Evolutionary conservation across 495 filamentous ascomycete genomes (phyloP).

Genomic region (Xylaria scruposa): DNA sequence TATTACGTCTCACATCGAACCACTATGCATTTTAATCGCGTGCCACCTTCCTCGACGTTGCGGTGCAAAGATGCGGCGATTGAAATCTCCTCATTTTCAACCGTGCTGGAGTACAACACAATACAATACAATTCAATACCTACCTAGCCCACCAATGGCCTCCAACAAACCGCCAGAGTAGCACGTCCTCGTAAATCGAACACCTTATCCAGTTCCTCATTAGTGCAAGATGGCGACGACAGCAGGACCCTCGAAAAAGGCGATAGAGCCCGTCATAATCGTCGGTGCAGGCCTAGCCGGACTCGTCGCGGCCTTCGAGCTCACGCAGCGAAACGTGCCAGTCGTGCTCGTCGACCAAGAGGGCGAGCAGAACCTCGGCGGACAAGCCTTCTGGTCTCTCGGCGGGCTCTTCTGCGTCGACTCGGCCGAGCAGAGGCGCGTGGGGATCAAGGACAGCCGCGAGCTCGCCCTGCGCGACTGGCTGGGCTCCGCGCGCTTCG

Average conservation of each 20-base stretch:
- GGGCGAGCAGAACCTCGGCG: constrained; percentile 52
- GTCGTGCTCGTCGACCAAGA: constrained; percentile 58
- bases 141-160: background rate
- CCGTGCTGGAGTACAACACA: background rate
- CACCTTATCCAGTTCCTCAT: background rate
- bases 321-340: constrained; percentile 49
- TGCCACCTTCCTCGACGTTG: background rate
- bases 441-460: constrained; percentile 58
- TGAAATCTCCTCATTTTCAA: background rate
- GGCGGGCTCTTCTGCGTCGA: constrained; percentile 60
- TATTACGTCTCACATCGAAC: constrained; percentile 20
- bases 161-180: background rate
- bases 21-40: background rate
- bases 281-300: constrained; percentile 59
- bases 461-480: constrained; percentile 58
- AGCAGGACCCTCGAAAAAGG: background rate
- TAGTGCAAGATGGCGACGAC: background rate
- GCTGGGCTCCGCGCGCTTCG: constrained; percentile 56
- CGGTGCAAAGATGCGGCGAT: background rate
- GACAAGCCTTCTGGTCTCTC: constrained; percentile 63
- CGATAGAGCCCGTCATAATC: constrained; percentile 52
- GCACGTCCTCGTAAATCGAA: background rate
- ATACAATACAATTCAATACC: too few relatives aligned
- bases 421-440: constrained; percentile 54
- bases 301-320: constrained; percentile 59